A percentile compares a stretch with the other conserved stretches of the same genome.
Conservation (phyloP, 805 yeast species). For the Tetrapisispora phaffii region DNA sequence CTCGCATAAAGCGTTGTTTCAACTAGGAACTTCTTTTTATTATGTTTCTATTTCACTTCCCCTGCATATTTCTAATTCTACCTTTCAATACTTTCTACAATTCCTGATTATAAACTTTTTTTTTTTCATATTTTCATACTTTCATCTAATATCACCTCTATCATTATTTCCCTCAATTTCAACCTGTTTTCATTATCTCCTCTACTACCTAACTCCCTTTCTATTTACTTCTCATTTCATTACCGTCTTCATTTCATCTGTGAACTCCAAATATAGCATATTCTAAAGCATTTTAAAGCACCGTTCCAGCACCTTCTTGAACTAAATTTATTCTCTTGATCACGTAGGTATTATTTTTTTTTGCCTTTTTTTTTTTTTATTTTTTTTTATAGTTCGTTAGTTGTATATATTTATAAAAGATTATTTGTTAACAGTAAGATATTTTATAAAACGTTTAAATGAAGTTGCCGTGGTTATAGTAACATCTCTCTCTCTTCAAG, state of each 20-base stretch:
- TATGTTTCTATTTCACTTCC: neutral
- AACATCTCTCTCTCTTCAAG: no score
- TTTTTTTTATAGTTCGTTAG: neutral
- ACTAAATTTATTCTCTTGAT: neutral
- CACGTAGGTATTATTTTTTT: neutral
- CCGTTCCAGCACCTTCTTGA: neutral
- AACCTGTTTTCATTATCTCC: neutral
- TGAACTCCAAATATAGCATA: no score
- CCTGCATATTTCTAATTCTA: neutral
- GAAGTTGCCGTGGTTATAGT: no score
- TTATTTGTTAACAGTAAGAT: no score
- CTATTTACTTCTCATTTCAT: neutral
- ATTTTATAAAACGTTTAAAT: no score
- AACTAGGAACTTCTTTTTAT: neutral
- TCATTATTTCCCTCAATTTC: neutral
- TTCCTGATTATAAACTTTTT: slow-evolving; percentile 1
- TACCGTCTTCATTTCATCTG: no score
- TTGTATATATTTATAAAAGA: neutral
- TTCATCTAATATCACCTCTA: neutral
- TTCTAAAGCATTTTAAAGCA: no score
- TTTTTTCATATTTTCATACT: neutral
- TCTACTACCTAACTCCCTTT: neutral
- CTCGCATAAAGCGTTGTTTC: neutral
- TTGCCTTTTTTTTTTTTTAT: neutral
- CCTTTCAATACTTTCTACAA: neutral